A percentile compares a stretch with the other conserved stretches of the same genome.
These are phyloP conservation scores for Endothia cerciana DNA, from an alignment of 2,329 filamentous ascomycete species.

Conservation along the genomic window DNA sequence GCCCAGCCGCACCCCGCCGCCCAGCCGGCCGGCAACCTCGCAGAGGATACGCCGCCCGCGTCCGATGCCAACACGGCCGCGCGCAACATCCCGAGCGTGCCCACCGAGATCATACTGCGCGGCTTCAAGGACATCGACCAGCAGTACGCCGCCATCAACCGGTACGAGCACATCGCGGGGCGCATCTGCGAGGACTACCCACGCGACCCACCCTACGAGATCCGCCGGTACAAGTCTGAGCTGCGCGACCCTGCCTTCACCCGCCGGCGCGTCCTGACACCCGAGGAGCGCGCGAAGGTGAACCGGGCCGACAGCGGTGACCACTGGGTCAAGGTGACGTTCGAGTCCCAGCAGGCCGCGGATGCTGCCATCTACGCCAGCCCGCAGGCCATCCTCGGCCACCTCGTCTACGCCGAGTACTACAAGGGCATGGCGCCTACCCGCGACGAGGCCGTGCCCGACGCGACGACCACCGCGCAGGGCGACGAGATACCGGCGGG, in stretches of 20 bases:
- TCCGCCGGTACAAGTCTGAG: constrained; percentile 73
- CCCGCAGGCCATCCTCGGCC: constrained; percentile 72
- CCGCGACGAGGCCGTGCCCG: constrained; percentile 66
- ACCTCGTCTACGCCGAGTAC: constrained; percentile 71
- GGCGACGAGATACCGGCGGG: constrained; percentile 33
- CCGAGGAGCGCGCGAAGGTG: constrained; percentile 76
- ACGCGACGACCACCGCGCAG: constrained; percentile 46
- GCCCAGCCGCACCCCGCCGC: constrained; percentile 11
- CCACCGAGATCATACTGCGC: constrained; percentile 80
- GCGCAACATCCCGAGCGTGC: constrained; percentile 43
- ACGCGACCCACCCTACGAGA: constrained; percentile 74
- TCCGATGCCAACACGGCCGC: constrained; percentile 33
- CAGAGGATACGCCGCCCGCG: constrained; percentile 19
- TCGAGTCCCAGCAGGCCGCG: constrained; percentile 73
- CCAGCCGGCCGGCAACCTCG: constrained; percentile 30
- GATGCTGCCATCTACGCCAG: constrained; percentile 71
- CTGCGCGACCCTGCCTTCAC: constrained; percentile 74
- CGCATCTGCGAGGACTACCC: constrained; percentile 92
- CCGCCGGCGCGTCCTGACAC: constrained; percentile 65
- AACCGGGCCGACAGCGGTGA: constrained; percentile 81
- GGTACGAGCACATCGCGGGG: constrained; percentile 86
- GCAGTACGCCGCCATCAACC: constrained; percentile 85
- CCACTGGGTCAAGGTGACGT: constrained; percentile 91
- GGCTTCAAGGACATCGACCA: constrained; percentile 70
- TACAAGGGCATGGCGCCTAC: constrained; percentile 68